phyloP scores from a whole-genome alignment of 352 stramenopile species.

The Phytophthora meadii region DNA sequence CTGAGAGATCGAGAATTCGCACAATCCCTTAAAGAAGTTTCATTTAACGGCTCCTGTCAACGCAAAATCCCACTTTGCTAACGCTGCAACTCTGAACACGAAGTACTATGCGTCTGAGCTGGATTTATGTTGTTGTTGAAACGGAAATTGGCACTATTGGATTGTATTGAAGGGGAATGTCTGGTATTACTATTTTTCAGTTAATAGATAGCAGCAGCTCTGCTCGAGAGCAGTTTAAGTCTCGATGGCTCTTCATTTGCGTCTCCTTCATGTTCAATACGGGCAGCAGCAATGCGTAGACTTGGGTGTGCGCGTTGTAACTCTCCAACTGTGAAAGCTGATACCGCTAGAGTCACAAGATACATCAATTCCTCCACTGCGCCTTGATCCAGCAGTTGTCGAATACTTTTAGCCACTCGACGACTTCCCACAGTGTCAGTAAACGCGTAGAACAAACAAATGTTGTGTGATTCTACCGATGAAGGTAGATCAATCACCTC shows the following conservation, averaged over 20 bases:
- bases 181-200: too few relatives aligned
- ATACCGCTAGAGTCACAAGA: constrained; percentile 31
- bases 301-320: constrained; percentile 31
- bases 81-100: too few relatives aligned
- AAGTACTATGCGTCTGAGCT: too few relatives aligned
- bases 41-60: constrained; percentile 22
- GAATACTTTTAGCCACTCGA: constrained; percentile 27
- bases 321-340: constrained; percentile 19
- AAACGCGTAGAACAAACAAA: constrained; percentile 35
- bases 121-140: too few relatives aligned
- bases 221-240: constrained; percentile 12
- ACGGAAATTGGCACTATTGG: too few relatives aligned
- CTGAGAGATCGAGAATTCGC: background rate
- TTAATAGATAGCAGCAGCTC: constrained; percentile 21
- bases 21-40: constrained; percentile 17
- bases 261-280: constrained; percentile 24
- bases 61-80: too few relatives aligned
- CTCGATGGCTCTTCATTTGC: background rate
- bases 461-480: constrained; percentile 14
- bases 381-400: constrained; percentile 19
- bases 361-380: constrained; percentile 28
- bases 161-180: too few relatives aligned
- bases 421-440: constrained; percentile 7
- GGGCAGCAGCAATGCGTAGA: constrained; percentile 24
- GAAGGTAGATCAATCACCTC: constrained; percentile 22